Base-by-base conservation (phyloP, 148 eudicot genomes). In the Talinum fruticosum region DNA sequence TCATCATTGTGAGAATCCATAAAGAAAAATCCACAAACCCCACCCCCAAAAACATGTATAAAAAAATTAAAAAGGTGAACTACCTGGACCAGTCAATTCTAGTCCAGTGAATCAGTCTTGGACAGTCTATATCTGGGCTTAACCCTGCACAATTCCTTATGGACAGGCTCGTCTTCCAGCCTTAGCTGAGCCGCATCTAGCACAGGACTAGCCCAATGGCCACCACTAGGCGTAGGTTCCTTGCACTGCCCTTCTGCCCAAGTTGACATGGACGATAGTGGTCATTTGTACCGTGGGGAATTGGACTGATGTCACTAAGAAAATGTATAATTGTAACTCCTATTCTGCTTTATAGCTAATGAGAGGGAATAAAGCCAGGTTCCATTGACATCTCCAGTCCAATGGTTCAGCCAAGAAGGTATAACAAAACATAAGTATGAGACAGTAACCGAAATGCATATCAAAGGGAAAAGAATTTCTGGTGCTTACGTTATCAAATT, bases 401-500 rank as follows among this genome's bases (percentile, higher is more conserved):
- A 59, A 54, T 19, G 59, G n/a, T 32, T 41, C 29, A 16, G 35
- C 37, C 61, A 54, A 54, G 54, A 16, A 49, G 61, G 61, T 54
- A 19, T 19, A 54, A 24, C 3, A 24, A 34, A 34, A 3, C 23
- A 34, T 14, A 38, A 26, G 32, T 47, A 47, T 28, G 49, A 8
- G 32, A n/a, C 75, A 68, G 19, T 16, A 53, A 32, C 7, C 14
- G 32, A 33, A 34, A 72, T 64, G 38, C 21, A 45, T 19, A 69
- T 8, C 1, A 66, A 44, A 44, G 24, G 26, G 30, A 30, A 41
- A 21, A 59, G 64, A n/a, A 65, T 29, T 30, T 10, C 45, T 57
- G 66, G 80, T 79, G 76, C 99, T 96, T 91, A 96, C 98, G 79
- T 87, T 88, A 74, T 96, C 98, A 81, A 96, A 93, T 75, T 93